A percentile compares a stretch with the other conserved stretches of the same genome.
These are phyloP conservation scores for Phytophthora pistaciae DNA, from an alignment of 352 stramenopile genomes.

Conservation along the genomic window DNA sequence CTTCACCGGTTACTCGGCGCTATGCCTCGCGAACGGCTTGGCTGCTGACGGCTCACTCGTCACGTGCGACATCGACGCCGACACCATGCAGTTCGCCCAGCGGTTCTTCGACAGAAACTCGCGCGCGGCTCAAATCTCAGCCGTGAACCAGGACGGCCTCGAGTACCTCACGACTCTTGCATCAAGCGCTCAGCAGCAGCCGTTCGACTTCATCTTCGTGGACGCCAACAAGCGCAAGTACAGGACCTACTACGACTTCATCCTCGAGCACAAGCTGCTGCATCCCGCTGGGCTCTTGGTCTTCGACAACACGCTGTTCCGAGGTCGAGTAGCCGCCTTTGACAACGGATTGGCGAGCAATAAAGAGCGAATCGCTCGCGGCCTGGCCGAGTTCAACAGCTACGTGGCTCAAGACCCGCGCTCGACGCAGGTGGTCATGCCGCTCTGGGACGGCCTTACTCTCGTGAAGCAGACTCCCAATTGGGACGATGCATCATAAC, in stretches of 20 bases:
- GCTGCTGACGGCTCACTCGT: slow-evolving; percentile 35
- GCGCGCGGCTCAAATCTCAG: slow-evolving; percentile 44
- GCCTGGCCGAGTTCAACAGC: slow-evolving; percentile 92
- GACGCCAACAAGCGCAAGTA: slow-evolving; percentile 95
- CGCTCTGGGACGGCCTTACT: slow-evolving; percentile 93
- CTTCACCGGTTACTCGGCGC: slow-evolving; percentile 95
- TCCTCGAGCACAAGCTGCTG: slow-evolving; percentile 78
- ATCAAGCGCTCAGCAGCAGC: slow-evolving; percentile 15
- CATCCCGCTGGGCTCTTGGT: slow-evolving; percentile 82
- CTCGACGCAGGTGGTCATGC: slow-evolving; percentile 87
- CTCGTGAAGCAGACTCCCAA: slow-evolving; percentile 39
- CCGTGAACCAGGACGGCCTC: slow-evolving; percentile 52
- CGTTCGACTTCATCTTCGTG: slow-evolving; percentile 96
- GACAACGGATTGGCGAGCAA: slow-evolving; percentile 43
- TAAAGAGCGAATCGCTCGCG: slow-evolving; percentile 67
- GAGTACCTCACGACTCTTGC: slow-evolving; percentile 44
- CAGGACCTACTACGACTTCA: slow-evolving; percentile 86
- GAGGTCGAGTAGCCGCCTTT: slow-evolving; percentile 88
- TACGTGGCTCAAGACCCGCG: slow-evolving; percentile 81
- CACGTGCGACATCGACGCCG: slow-evolving; percentile 70
- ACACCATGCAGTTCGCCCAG: slow-evolving; percentile 57
- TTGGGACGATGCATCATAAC: not conserved
- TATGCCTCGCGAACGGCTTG: slow-evolving; percentile 82
- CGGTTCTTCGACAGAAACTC: slow-evolving; percentile 59
- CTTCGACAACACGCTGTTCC: slow-evolving; percentile 96